Evolutionary conservation across 305 asterid species (phyloP).

Genomic region (Salvia sclarea): DNA sequence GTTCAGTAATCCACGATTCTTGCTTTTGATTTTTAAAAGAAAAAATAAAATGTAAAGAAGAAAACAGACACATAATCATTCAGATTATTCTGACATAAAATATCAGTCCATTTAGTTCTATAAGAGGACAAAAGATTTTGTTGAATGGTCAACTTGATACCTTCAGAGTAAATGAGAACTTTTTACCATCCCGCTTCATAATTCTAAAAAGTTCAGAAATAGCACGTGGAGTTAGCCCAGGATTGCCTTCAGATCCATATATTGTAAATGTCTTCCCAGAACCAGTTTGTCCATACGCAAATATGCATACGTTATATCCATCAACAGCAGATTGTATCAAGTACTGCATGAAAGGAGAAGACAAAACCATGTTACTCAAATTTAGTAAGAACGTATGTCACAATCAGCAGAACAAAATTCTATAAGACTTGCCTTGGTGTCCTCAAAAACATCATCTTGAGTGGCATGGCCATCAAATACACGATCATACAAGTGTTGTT

Average conservation of each 20-base stretch:
- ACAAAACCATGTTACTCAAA: slow-evolving; percentile 1
- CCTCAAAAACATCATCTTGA: slow-evolving; percentile 89
- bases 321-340: slow-evolving; percentile 95
- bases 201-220: slow-evolving; percentile 77
- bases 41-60: background rate
- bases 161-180: slow-evolving; percentile 74
- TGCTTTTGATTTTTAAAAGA: slow-evolving; percentile 13
- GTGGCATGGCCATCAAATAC: slow-evolving; percentile 79
- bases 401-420: slow-evolving; percentile 4
- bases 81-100: background rate
- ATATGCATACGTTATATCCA: slow-evolving; percentile 93
- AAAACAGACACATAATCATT: background rate
- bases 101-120: slow-evolving; percentile 7
- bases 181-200: slow-evolving; percentile 70
- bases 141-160: slow-evolving; percentile 39
- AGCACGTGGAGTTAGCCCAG: slow-evolving; percentile 95
- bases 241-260: slow-evolving; percentile 78
- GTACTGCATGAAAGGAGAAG: slow-evolving; percentile 51
- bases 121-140: background rate
- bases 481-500: slow-evolving; percentile 88
- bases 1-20: background rate
- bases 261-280: slow-evolving; percentile 95
- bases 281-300: slow-evolving; percentile 98
- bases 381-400: slow-evolving; percentile 21
- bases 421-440: slow-evolving; percentile 74